A percentile compares a stretch with the other conserved stretches of the same genome.
phyloP scores from a whole-genome alignment of 371 early-diverging fungal species.

The Lichtheimia ornata region DNA sequence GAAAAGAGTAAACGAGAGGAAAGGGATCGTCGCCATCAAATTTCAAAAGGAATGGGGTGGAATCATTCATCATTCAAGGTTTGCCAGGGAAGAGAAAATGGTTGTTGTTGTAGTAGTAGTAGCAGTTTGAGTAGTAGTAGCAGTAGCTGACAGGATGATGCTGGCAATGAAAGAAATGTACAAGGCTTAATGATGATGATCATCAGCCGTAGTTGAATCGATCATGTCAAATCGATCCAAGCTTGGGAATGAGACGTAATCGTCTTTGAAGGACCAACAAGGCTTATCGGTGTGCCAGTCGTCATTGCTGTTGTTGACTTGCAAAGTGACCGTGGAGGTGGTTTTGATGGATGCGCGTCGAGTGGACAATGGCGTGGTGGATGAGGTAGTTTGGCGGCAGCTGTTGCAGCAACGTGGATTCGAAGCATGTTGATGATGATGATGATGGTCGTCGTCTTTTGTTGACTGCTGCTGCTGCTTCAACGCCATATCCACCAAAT shows the following conservation, averaged over 20 bases:
- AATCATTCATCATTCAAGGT: background rate
- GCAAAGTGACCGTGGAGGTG: no score
- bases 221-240: conserved; percentile 15
- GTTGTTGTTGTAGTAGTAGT: background rate
- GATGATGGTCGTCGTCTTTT: background rate
- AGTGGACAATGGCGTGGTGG: no score
- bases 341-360: no score
- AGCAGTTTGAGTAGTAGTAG: background rate
- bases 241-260: conserved; percentile 43
- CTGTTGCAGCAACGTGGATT: no score
- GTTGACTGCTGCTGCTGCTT: background rate
- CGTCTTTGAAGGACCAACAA: conserved; percentile 35
- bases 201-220: no score
- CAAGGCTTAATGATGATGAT: no score
- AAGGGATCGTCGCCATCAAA: background rate
- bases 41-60: background rate
- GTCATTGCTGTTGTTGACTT: background rate
- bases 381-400: no score
- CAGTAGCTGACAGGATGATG: background rate
- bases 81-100: background rate
- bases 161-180: no score
- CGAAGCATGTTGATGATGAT: no score
- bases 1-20: no score
- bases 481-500: background rate
- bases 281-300: conserved; percentile 35